A percentile compares a stretch with the other conserved stretches of the same genome.
These are phyloP conservation scores for Phytophthora fragariae DNA, from an alignment of 352 stramenopile species.

Conservation along the genomic window DNA sequence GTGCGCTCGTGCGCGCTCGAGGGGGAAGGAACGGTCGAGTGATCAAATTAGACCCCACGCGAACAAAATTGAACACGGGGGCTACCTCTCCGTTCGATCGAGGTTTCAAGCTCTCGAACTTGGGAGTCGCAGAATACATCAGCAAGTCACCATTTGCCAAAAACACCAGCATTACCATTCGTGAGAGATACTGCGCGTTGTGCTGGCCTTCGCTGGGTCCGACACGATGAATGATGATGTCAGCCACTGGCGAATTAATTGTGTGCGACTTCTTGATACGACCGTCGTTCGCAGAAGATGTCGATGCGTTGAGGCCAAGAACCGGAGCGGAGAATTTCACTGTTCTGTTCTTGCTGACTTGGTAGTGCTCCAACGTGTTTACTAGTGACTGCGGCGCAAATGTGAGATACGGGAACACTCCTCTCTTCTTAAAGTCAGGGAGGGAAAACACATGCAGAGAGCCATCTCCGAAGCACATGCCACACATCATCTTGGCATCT, in stretches of 20 bases:
- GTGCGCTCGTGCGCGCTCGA: conserved; percentile 55
- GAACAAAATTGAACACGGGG: conserved; percentile 68
- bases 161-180: conserved; percentile 88
- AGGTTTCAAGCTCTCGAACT: conserved; percentile 40
- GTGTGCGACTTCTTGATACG: conserved; percentile 85
- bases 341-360: conserved; percentile 61
- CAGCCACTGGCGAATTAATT: conserved; percentile 83
- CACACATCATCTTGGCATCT: conserved; percentile 84
- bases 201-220: conserved; percentile 76
- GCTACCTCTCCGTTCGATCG: conserved; percentile 25
- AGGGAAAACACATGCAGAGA: conserved; percentile 87
- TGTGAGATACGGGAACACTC: conserved; percentile 83
- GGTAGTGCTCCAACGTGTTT: conserved; percentile 77
- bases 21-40: conserved; percentile 75
- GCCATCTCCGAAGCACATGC: conserved; percentile 81
- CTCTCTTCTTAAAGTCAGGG: conserved; percentile 83
- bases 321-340: conserved; percentile 63
- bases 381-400: conserved; percentile 82
- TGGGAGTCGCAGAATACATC: conserved; percentile 75
- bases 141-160: conserved; percentile 87
- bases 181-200: conserved; percentile 77
- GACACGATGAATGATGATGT: conserved; percentile 85
- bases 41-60: conserved; percentile 76
- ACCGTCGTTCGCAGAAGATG: conserved; percentile 74
- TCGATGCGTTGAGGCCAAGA: conserved; percentile 77